Base-by-base conservation (phyloP, 2,329 filamentous ascomycete genomes). In the Pyrenophora graminea region DNA sequence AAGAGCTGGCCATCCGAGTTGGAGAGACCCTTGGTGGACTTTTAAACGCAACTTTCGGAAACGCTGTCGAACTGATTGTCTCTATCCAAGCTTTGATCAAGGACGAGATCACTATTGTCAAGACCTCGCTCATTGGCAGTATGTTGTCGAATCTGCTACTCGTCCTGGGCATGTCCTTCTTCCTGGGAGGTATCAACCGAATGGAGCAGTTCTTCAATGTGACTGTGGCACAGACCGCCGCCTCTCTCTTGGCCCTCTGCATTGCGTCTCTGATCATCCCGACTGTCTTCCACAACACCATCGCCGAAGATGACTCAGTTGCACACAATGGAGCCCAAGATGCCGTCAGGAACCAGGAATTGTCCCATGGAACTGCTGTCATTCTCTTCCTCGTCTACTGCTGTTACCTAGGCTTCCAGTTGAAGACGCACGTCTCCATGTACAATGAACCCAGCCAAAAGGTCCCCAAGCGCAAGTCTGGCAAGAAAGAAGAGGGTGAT, bases 141-240 rank as follows among this genome's bases (percentile, higher is more conserved):
- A 96, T 97, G 71, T 79, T 97, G 18, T 96, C 91, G 36, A 97
- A 97, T 70, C 74, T 97, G 51, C 82, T 96, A 3, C 83, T 96
- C 12, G 90, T 96, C 44, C 79, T 96, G 79, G 92, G 91, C 48
- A 95, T 92, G 85, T 94, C 87, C 70, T 97, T 95, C 80, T 94
- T 96, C 77, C 87, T 90, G 54, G 91, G 90, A 42, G 91, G 91
- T 3, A 72, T 95, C 61, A 86, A 88, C 52, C 85, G 92, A 23
- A 68, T 83, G 23, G 89, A 95, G 70, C 93, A 97, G 71, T 87
- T 85, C 72, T 97, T 97, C 82, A 96, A 97, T 77, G 85, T 89
- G 30, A 93, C 90, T 0, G 91, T 97, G 6, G 92, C 92, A 0
- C 91, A 96, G 72, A 96, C 92, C 0, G 90, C 91, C 3, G 86